A percentile compares a stretch with the other conserved stretches of the same genome.
Evolutionary conservation across 805 yeast species (phyloP).

Genomic region (Kodamaea neixiangensis): DNA sequence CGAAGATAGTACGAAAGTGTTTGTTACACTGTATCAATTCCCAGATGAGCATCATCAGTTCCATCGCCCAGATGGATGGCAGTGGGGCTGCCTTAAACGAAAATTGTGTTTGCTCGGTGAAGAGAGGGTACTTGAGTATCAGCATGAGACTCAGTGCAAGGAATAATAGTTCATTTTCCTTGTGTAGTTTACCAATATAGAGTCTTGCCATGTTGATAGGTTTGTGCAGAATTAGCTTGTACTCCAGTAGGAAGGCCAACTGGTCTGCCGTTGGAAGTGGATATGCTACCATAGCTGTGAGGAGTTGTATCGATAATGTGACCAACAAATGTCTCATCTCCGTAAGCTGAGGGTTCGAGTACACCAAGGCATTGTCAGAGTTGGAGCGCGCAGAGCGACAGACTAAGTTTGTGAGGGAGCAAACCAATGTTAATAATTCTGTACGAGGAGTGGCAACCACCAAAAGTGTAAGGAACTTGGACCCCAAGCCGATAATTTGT

Average conservation of each 20-base stretch:
- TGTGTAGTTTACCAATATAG: slow-evolving; percentile 52
- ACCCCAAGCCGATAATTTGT: background rate
- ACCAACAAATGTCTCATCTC: slow-evolving; percentile 50
- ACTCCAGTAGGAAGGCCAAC: slow-evolving; percentile 6
- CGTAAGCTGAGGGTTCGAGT: slow-evolving; percentile 28
- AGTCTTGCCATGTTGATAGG: slow-evolving; percentile 47
- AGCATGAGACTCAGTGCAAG: slow-evolving; percentile 49
- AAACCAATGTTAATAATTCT: slow-evolving; percentile 52
- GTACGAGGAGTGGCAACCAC: slow-evolving; percentile 52
- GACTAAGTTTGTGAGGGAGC: slow-evolving; percentile 68
- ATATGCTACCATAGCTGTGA: slow-evolving; percentile 61
- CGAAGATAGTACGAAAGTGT: slow-evolving; percentile 43
- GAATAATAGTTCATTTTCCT: slow-evolving; percentile 54
- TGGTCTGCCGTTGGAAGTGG: slow-evolving; percentile 56
- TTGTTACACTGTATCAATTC: slow-evolving; percentile 76
- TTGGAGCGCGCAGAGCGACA: slow-evolving; percentile 49
- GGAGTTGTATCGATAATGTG: slow-evolving; percentile 59
- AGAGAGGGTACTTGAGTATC: slow-evolving; percentile 47
- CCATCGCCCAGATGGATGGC: slow-evolving; percentile 52
- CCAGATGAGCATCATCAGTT: slow-evolving; percentile 67
- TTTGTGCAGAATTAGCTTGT: slow-evolving; percentile 1
- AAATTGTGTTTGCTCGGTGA: slow-evolving; percentile 8
- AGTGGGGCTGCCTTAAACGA: slow-evolving; percentile 12
- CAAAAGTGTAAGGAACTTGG: slow-evolving; percentile 51
- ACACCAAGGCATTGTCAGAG: slow-evolving; percentile 46